Conservation (phyloP, 345 rosid genomes). For the Brassica napus region DNA sequence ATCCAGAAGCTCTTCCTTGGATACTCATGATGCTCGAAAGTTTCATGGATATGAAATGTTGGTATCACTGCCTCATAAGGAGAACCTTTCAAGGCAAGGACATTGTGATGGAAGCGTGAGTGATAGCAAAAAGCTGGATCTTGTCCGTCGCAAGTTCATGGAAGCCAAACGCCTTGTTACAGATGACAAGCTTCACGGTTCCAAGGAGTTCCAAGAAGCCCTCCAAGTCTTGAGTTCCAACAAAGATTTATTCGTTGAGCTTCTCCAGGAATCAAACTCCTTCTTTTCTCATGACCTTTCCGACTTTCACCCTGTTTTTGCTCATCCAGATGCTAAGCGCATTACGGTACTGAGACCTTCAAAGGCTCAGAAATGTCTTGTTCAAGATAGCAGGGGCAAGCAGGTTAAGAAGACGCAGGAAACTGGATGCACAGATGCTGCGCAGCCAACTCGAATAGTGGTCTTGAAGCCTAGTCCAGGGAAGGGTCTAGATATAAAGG, state of each 20-base stretch:
- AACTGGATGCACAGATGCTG: constrained; percentile 45
- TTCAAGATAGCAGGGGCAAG: constrained; percentile 44
- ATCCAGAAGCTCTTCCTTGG: constrained; percentile 18
- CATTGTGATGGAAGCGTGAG: constrained; percentile 36
- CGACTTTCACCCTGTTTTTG: constrained; percentile 53
- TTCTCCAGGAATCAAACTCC: constrained; percentile 79
- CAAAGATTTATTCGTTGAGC: constrained; percentile 67
- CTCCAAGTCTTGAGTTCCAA: constrained; percentile 74
- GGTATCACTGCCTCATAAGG: background rate
- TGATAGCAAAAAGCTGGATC: constrained; percentile 68
- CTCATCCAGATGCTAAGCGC: constrained; percentile 65
- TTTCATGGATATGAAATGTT: background rate
- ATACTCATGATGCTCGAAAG: background rate
- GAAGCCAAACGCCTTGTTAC: constrained; percentile 79
- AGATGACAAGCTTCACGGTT: constrained; percentile 71
- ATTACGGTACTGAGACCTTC: constrained; percentile 90
- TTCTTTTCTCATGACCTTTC: constrained; percentile 52
- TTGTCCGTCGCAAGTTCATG: constrained; percentile 79
- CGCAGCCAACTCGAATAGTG: constrained; percentile 81
- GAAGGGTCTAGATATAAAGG: constrained; percentile 56
- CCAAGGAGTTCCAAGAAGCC: constrained; percentile 85
- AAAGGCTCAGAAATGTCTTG: constrained; percentile 49
- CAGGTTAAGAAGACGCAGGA: constrained; percentile 46
- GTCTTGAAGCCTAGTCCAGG: constrained; percentile 85
- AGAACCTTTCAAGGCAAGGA: constrained; percentile 39